Evolutionary conservation across 192 early-diverging fungal genomes (phyloP).

Genomic region (Cetraspora pellucida): DNA sequence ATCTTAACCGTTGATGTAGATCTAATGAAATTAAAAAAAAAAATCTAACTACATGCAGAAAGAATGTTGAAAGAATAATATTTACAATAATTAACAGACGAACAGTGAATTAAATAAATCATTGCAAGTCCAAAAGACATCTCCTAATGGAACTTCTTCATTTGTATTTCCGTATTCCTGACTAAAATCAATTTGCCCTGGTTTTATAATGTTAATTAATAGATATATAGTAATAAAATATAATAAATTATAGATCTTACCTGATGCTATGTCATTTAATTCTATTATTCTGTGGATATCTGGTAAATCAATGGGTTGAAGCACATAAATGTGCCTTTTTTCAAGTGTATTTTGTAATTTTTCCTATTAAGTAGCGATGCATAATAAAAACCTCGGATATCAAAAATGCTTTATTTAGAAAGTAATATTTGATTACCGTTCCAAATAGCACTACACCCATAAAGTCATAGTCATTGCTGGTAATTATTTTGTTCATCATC

Average conservation of each 20-base stretch:
- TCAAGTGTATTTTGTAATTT: conserved; percentile 56
- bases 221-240: background rate
- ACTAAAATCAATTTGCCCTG: conserved; percentile 40
- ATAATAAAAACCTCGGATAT: background rate
- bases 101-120: conserved; percentile 14
- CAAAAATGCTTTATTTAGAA: background rate
- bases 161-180: conserved; percentile 51
- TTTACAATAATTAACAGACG: background rate
- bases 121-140: conserved; percentile 60
- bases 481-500: conserved; percentile 49
- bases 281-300: conserved; percentile 63
- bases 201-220: background rate
- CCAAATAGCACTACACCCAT: conserved; percentile 52
- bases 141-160: conserved; percentile 56
- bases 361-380: conserved; percentile 23
- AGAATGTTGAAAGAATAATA: background rate
- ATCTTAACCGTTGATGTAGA: conserved; percentile 48
- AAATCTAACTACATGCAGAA: background rate
- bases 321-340: conserved; percentile 60
- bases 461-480: conserved; percentile 40
- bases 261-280: conserved; percentile 55
- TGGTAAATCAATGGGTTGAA: conserved; percentile 63
- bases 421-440: conserved; percentile 43
- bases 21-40: background rate
- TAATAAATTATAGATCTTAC: conserved; percentile 45